These are phyloP conservation scores for Kitagawia praeruptora DNA, from an alignment of 129 eudicot species.

Conservation along the genomic window DNA sequence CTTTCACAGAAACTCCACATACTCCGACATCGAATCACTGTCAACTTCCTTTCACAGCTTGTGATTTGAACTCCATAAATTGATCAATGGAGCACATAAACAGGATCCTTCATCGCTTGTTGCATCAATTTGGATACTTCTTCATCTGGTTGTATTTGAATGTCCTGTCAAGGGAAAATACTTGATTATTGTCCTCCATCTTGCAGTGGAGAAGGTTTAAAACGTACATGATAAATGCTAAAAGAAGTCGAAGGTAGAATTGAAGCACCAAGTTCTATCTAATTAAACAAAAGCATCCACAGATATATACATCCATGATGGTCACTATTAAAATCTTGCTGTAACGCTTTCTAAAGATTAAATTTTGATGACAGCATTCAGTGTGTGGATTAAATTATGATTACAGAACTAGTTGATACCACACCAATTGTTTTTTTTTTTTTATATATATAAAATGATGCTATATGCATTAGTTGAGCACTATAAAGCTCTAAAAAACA, in stretches of 20 bases:
- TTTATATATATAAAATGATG: not conserved
- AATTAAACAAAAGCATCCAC: not conserved
- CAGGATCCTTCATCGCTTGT: constrained; percentile 10
- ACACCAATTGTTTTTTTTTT: too few relatives aligned
- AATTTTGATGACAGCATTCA: not conserved
- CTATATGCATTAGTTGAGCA: not conserved
- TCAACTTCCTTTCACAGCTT: constrained; percentile 3
- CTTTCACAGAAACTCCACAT: not conserved
- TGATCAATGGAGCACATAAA: not conserved
- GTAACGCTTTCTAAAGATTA: not conserved
- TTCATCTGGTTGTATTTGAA: constrained; percentile 19
- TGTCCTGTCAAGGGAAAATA: constrained; percentile 21
- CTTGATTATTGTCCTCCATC: not conserved
- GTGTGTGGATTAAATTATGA: not conserved
- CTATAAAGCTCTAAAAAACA: not conserved
- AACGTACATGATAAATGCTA: not conserved
- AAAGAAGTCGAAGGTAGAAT: not conserved
- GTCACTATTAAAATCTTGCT: not conserved
- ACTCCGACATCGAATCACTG: not conserved
- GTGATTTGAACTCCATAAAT: not conserved
- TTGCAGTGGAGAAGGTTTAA: not conserved
- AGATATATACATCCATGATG: not conserved
- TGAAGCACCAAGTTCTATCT: not conserved
- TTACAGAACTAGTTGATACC: constrained; percentile 25
- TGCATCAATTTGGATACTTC: constrained; percentile 17